Evolutionary conservation across 2,329 filamentous ascomycete genomes (phyloP), one percentile per base, ranked within the genome.

Genomic region (Beauveria asiatica): DNA sequence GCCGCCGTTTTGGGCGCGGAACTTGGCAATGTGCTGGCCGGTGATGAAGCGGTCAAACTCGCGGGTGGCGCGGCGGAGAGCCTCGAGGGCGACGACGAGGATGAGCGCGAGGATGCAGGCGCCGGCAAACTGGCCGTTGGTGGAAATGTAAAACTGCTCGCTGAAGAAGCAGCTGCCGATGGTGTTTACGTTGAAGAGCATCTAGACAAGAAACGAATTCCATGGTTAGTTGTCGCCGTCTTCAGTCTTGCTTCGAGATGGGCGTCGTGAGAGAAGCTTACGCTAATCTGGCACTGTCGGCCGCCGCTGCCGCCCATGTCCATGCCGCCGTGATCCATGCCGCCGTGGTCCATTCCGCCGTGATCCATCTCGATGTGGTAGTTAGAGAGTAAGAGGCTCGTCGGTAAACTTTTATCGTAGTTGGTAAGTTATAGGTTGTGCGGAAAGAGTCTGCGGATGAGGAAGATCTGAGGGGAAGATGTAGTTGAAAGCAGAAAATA

Each of bases 141-240:
- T 87, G 17, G 76, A 85, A 70, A 93, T 82, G 68, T 85, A 85
- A 89, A 90, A 94, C 23, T 80, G 78, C 8, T 70, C 66, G 25
- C 87, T 75, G 68, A 94, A 80, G 79, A 94, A 93, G 73, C 83
- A 90, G 21, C 85, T 74, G 69, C 88, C 84, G 69, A 89, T 76
- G 3, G 85, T 87, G 71, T 88, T 79, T 86, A 87, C 90, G 72
- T 91, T 92, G 87, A 88, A 90, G 45, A 90, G 76, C 88, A 91
- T 92, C 86, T 89, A 61, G 1, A 49, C 49, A 16, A 41, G 3
- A 1, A 44, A 3, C 17, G 8, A 8, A 17, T 11, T 8, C 13
- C 19, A 7, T 51, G 54, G 23, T 64, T 62, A 65, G 62, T 27
- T 27, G 1, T 5, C 11, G 10, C n/a, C 45, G 45, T 16, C 4